Evolutionary conservation across 78 protist species (phyloP), one percentile per base, ranked within the genome.

Genomic region (Dictyostelium discoideum): DNA sequence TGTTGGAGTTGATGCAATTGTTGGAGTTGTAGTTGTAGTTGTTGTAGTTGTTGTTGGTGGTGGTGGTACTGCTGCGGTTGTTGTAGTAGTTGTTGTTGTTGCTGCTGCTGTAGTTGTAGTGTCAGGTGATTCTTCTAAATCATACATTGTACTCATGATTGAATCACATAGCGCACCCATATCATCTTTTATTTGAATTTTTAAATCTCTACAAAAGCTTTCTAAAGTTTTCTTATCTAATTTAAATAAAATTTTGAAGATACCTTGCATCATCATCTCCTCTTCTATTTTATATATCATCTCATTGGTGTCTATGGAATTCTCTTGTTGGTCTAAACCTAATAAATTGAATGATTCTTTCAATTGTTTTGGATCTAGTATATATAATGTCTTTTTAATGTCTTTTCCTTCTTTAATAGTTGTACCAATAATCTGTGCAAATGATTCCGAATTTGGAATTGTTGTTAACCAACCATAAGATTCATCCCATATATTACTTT

Each of bases 251-350:
- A 79, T 20, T 44, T 79, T 79, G 63, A 79, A 79, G 44, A 79
- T 46, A 79, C 84, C 84, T 79, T 79, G 84, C 63, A 79, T 39
- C 84, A 79, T 44, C 67, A 79, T 39, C 24, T 79, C 84, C 37
- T 79, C 84, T 79, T 79, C 84, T 16, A 79, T 79, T 26, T 46
- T 79, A n/a, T 46, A 22, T 6, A 79, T 46, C 84, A 44, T 79
- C 5, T 20, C 44, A 13, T 9, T 37, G 32, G 83, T 29, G 11
- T 79, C 84, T 14, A 69, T 69, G 29, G 29, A 26, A 26, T 26
- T 69, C 18, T 69, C 77, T 26, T 26, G 39, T 37, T 74, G 40
- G 18, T 74, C 81, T 6, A 74, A 74, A 37, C 50, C 42, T 7
- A 74, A 74, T 7, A 37, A 18, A 11, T 16, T 39, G 22, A 74